phyloP scores from a whole-genome alignment of 495 filamentous ascomycete genomes.

The Apodospora peruviana region DNA sequence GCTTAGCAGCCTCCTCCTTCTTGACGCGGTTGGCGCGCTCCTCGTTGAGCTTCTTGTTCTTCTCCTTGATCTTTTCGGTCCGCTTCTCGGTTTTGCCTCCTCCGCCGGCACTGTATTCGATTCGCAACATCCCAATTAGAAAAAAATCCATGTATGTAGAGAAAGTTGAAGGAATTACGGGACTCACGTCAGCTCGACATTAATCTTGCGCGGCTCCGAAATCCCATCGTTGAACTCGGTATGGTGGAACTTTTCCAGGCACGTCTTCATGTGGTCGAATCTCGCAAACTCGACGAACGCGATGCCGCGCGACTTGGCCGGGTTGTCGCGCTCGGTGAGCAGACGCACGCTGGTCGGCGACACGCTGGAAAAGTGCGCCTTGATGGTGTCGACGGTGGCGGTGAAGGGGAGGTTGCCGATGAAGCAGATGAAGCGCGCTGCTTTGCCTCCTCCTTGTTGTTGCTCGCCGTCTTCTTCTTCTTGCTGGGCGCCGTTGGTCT shows the following conservation, averaged over 20 bases:
- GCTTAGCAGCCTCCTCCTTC: conserved; percentile 46
- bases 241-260: conserved; percentile 84
- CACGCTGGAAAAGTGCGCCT: conserved; percentile 71
- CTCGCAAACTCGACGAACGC: conserved; percentile 90
- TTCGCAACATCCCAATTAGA: neutral
- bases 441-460: conserved; percentile 28
- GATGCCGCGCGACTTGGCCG: conserved; percentile 70
- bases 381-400: conserved; percentile 61
- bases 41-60: conserved; percentile 75
- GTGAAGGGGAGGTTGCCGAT: conserved; percentile 87
- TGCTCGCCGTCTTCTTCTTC: conserved; percentile 10
- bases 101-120: conserved; percentile 57
- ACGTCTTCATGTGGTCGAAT: conserved; percentile 91
- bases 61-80: conserved; percentile 68
- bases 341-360: conserved; percentile 68
- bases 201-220: conserved; percentile 62
- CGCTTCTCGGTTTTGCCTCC: conserved; percentile 72
- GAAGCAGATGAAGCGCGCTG: conserved; percentile 75
- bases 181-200: conserved; percentile 82
- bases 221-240: conserved; percentile 68
- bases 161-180: neutral
- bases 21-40: conserved; percentile 56
- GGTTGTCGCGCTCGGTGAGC: conserved; percentile 63
- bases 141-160: neutral
- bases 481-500: conserved; percentile 3